Conservation (phyloP, 2,329 filamentous ascomycete genomes). For the Delphinella strobiligena region DNA sequence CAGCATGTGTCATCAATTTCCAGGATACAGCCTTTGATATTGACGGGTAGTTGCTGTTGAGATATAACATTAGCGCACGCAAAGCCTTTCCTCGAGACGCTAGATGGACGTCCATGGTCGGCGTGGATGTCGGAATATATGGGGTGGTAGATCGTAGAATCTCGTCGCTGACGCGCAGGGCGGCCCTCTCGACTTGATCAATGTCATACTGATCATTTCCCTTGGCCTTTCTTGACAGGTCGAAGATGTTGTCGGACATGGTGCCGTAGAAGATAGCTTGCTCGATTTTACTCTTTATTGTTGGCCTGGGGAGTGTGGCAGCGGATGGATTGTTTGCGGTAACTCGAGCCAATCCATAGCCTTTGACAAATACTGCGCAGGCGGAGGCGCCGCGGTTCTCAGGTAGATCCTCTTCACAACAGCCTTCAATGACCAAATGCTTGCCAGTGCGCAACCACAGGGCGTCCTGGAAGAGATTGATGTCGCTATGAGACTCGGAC, state of each 20-base stretch:
- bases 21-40: constrained; percentile 61
- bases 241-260: constrained; percentile 73
- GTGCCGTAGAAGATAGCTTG: constrained; percentile 90
- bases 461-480: constrained; percentile 70
- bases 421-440: constrained; percentile 38
- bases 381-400: constrained; percentile 20
- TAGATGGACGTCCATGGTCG: constrained; percentile 73
- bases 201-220: constrained; percentile 46
- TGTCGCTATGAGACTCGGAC: constrained; percentile 50
- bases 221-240: constrained; percentile 55
- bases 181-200: constrained; percentile 63
- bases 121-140: constrained; percentile 56
- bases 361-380: constrained; percentile 43
- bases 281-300: constrained; percentile 79
- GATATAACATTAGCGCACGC: constrained; percentile 59
- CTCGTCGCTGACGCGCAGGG: constrained; percentile 65
- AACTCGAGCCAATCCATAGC: constrained; percentile 46
- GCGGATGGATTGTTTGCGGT: constrained; percentile 45
- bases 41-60: constrained; percentile 51
- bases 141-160: constrained; percentile 67
- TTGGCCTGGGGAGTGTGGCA: constrained; percentile 47
- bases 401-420: constrained; percentile 34
- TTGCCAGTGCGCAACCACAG: constrained; percentile 57
- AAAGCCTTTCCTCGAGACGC: constrained; percentile 60
- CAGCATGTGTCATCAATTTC: constrained; percentile 76